Percentiles rank a stretch among this genome's conserved stretches.
Conservation (phyloP, 1,139 yeast genomes). For the Pneumocystis jirovecii region DNA sequence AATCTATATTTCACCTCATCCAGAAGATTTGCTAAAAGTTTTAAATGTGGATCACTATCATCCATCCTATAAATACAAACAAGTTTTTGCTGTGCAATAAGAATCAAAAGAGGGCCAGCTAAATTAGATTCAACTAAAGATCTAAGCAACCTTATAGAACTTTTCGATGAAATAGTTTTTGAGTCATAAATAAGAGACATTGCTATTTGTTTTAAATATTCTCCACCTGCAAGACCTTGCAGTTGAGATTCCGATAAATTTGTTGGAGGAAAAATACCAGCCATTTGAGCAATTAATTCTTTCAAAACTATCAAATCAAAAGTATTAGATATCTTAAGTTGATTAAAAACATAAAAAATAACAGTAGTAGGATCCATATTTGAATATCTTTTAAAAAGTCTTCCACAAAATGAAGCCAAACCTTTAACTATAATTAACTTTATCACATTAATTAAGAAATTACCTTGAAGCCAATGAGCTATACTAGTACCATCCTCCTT, state of each 20-base stretch:
- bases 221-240: slow-evolving; percentile 51
- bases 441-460: slow-evolving; percentile 1
- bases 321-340: slow-evolving; percentile 46
- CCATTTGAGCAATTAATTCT: slow-evolving; percentile 60
- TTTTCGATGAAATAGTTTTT: slow-evolving; percentile 22
- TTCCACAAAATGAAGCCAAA: slow-evolving; percentile 25
- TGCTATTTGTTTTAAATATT: slow-evolving; percentile 40
- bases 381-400: slow-evolving; percentile 24
- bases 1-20: slow-evolving; percentile 10
- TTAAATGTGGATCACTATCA: slow-evolving; percentile 19
- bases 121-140: slow-evolving; percentile 34
- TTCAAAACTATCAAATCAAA: slow-evolving; percentile 54
- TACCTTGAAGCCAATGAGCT: slow-evolving; percentile 62
- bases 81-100: slow-evolving; percentile 41
- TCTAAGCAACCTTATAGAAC: slow-evolving; percentile 41
- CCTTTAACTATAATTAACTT: slow-evolving; percentile 26
- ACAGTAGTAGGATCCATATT: slow-evolving; percentile 29
- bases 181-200: slow-evolving; percentile 49
- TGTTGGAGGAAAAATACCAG: slow-evolving; percentile 59
- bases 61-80: slow-evolving; percentile 30
- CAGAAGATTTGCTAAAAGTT: slow-evolving; percentile 9
- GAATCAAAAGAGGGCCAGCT: slow-evolving; percentile 48
- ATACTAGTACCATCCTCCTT: slow-evolving; percentile 74
- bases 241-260: slow-evolving; percentile 56
- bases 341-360: slow-evolving; percentile 45